Base-by-base conservation (phyloP, 306 rosid species). In the Trichosanthes truncata region DNA sequence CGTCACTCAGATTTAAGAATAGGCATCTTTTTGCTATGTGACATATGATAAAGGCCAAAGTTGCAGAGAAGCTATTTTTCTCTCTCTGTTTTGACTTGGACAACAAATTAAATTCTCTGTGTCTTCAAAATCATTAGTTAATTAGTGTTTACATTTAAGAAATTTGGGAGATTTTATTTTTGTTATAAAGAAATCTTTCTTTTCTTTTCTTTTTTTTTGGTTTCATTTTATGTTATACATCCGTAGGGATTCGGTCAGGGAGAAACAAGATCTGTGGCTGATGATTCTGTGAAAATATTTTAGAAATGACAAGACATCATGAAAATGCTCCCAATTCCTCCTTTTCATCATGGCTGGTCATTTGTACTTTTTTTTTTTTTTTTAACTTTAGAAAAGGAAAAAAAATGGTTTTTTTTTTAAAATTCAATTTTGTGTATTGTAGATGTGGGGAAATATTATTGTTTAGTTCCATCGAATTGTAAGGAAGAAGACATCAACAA, bases 21-120 rank as follows among this genome's bases (percentile, higher is more conserved):
- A 74, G 29, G 90, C 90, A 94, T 91, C 91, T 91, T 87, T 80
- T 86, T 78, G 80, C 80, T 77, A 86, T 26, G 31, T 40, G 93
- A 91, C 96, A 87, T 20, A 40, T 49, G 84, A 79, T 81, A 80
- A 46, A 78, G 89, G 83, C 86, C 33, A 67, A 77, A 61, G 48
- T 72, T 78, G 78, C 82, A 84, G 82, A 74, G 29, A 76, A 10
- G 9, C 8, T 67, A 17, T 67, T n/a, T 67, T 5, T 40, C 7
- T 65, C 73, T 65, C 73, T 66, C 74, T 66, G 21, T 66, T 57
- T 57, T 66, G 74, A 66, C 26, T 17, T 66, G 3, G 0, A 9
- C 13, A 38, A 66, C 7, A 36, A 66, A 62, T 21, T 41, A 21
- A 69, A 41, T 68, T 40, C 52, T 21, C 20, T 41, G 6, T n/a